Evolutionary conservation across 805 yeast genomes (phyloP).

Genomic region (Clavispora phyllophila): DNA sequence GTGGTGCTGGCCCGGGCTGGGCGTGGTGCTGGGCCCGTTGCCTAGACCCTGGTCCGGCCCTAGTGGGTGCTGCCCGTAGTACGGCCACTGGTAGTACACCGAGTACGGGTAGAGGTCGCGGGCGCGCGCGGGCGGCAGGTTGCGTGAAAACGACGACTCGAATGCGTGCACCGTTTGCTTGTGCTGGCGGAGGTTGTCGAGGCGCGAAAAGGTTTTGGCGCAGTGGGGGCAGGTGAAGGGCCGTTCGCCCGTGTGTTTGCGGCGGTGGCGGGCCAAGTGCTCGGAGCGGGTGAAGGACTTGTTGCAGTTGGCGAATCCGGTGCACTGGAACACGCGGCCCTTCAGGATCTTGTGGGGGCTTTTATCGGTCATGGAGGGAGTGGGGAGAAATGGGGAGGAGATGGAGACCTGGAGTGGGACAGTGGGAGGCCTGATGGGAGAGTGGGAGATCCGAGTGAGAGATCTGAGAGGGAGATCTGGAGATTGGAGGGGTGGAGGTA

Average conservation of each 20-base stretch:
- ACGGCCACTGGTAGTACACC: not conserved
- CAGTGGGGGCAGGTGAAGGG: constrained; percentile 88
- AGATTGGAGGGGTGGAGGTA: too few species aligned
- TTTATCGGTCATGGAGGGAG: not conserved
- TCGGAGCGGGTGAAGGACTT: constrained; percentile 91
- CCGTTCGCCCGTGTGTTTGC: constrained; percentile 92
- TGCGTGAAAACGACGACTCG: constrained; percentile 22
- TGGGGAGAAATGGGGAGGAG: not conserved
- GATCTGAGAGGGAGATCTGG: too few species aligned
- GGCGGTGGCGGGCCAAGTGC: constrained; percentile 85
- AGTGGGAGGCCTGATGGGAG: too few species aligned
- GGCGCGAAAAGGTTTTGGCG: constrained; percentile 68
- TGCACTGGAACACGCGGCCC: constrained; percentile 73
- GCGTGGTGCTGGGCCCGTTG: too few species aligned
- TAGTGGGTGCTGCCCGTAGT: too few species aligned
- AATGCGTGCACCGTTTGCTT: constrained; percentile 64
- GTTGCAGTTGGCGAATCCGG: constrained; percentile 78
- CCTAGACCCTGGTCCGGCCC: too few species aligned
- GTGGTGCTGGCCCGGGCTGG: too few species aligned
- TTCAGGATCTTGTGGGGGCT: constrained; percentile 41
- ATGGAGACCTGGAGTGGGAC: not conserved
- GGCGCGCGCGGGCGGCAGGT: not conserved
- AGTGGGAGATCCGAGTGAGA: too few species aligned
- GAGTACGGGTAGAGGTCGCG: not conserved
- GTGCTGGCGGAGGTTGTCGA: constrained; percentile 89